Base-by-base conservation (phyloP, 1,139 yeast species). In the Dujonia santamariae region DNA sequence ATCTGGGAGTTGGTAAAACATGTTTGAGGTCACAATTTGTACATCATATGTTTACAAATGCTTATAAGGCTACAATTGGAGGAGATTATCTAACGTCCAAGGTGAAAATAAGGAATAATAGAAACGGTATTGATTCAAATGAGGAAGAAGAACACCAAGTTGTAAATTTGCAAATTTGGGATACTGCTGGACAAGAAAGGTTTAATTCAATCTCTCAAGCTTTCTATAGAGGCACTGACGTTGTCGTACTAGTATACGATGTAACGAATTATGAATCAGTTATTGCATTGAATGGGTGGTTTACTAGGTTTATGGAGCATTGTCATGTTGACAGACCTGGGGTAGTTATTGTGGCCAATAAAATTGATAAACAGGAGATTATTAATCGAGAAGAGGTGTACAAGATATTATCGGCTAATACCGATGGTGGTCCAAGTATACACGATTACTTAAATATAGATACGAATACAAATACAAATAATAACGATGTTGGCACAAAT, bases 131-230 rank as follows among this genome's bases (percentile, higher is more conserved):
- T 21, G 4, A 2, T 22, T 13, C 11, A 18, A 9, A 19, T 9
- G 8, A 19, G 21, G 8, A 19, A 19, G 21, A 19, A 9, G 21
- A 19, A 7, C 21, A 19, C 21, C 7, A 16, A 17, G 20, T n/a
- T 7, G 71, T 72, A 15, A 61, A 64, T 37, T 54, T 78, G 26
- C 83, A 78, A 49, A 66, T 78, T 3, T 78, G 84, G 84, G 84
- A 78, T 46, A 78, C 84, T 4, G 84, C 84, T 0, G 84, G 84
- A 3, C 84, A 78, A 50, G 84, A 78, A 48, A 54, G 84, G 35
- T 78, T 77, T 59, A 75, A 76, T 46, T 72, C 80, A 27, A 70
- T 78, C 24, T 69, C 78, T 4, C 73, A 70, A 46, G 77, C 82
- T 3, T 78, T 77, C 46, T 78, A 76, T 49, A 53, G 84, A 25